Evolutionary conservation across 1,284 basidiomycete species (phyloP), one percentile per base, ranked within the genome.

Genomic region (Afroboletus lepidellus): DNA sequence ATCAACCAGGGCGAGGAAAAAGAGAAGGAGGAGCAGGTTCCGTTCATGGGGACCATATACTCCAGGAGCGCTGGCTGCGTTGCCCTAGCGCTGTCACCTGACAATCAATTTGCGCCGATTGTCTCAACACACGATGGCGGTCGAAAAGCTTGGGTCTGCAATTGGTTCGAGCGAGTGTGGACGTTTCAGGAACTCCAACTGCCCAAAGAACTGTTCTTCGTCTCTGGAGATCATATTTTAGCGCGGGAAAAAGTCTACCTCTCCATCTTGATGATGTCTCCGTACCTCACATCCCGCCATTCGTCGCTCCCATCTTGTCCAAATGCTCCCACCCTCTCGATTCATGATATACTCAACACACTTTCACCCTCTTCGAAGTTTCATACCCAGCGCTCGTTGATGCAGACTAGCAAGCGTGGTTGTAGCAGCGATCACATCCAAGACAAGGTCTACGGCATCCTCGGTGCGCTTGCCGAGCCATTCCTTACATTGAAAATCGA

Each of bases 401-500:
- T 51, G 50, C 36, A 49, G 37, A 39, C 45, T 6, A 33, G 49
- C 5, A 48, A 23, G 30, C 50, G 50, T 27, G 37, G 45, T 5
- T 48, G 45, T 29, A 34, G 50, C 37, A 21, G 0, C 6, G 5
- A 8, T 27, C 20, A 49, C 20, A 46, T 49, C 20, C 18, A 29
- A 1, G 50, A 51, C 38, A 50, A 41, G 25, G 36, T 55, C 5
- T 57, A 57, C 52, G 53, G 53, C 12, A 34, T 54, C 9, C 54
- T 54, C 12, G 53, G 53, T 15, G 25, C 51, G 11, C 41, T 54
- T 15, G 2, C 39, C 18, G 8, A 24, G 30, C 8, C 21, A 16
- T 30, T 44, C 20, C 24, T 30, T 2, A 5, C n/a, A 5, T 6
- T 54, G 18, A 23, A 34, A 3, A 36, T 30, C 24, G 48, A 56